Base-by-base conservation (phyloP, 495 filamentous ascomycete species). In the Annulohypoxylon maeteangense region DNA sequence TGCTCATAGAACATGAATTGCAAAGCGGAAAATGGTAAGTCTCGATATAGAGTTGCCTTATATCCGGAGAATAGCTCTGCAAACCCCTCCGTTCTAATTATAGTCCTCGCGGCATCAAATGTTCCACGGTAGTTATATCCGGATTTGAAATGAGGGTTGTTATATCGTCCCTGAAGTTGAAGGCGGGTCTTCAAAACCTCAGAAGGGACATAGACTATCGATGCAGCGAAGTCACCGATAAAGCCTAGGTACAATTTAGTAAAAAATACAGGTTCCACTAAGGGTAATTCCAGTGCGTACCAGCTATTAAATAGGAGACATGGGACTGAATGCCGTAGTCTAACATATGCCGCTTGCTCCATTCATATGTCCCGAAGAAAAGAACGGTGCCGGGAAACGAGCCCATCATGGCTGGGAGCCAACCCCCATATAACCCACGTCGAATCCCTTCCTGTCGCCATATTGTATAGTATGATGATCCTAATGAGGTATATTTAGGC, bases 1-100 rank as follows among this genome's bases (percentile, higher is more conserved):
- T 98, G 92, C 79, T 99, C 95, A 79, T 98, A 99, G 78, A 99
- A 98, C 59, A 96, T 93, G 79, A 98, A 99, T 77, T 98, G 95
- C 7, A 99, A 81, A 0, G 95, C 95, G 10, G 93, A 97, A 77
- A 97, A 99, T 1, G 95, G 95, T 5, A 99, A 87, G 76, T 98
- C 95, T 63, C 95, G 92, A 83, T 92, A 96, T 22, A 99, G 88
- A 0, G 95, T 99, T 14, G 95, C 91, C 75, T 94, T 94, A 78
- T 95, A 99, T 1, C 96, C 96, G 75, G 97, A 90, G 78, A 97
- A 98, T 1, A 99, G 84, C 12, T 96, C 95, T 0, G 87, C 84
- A 34, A 92, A 82, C 0, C 95, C 95, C 81, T 98, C 96, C 34
- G 85, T 85, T 31, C 87, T 88, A 29, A 94, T 83, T 36, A 99